A percentile compares a stretch with the other conserved stretches of the same genome.
Conservation (phyloP, 164 flowering plant genomes). For the Vitis rotundifolia region DNA sequence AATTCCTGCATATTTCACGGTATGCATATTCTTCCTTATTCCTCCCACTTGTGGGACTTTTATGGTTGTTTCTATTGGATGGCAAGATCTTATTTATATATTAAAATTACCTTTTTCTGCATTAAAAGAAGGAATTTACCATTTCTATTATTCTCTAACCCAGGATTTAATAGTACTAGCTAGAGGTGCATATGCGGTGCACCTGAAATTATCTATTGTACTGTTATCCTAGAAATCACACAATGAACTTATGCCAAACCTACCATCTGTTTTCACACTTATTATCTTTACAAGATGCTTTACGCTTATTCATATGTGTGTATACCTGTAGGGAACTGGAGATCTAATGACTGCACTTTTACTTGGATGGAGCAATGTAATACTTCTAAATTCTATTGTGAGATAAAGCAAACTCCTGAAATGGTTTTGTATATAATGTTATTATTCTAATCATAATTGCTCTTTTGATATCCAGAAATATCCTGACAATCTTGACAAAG, state of each 20-base stretch:
- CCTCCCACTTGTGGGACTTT: background rate
- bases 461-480: conserved; percentile 60
- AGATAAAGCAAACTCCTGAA: background rate
- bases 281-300: background rate
- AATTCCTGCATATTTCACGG: conserved; percentile 99
- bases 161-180: too few relatives aligned
- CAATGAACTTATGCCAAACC: too few relatives aligned
- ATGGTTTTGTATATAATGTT: background rate
- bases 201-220: too few relatives aligned
- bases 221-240: too few relatives aligned
- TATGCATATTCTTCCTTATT: conserved; percentile 30
- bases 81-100: too few relatives aligned
- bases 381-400: conserved; percentile 2
- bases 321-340: conserved; percentile 86
- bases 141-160: too few relatives aligned
- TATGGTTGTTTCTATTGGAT: too few relatives aligned
- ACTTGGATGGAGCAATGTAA: conserved; percentile 99
- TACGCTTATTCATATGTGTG: background rate
- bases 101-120: too few relatives aligned
- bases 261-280: too few relatives aligned
- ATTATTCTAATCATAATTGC: conserved; percentile 1
- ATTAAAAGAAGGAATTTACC: too few relatives aligned
- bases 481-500: conserved; percentile 79
- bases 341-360: conserved; percentile 96
- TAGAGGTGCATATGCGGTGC: too few relatives aligned